Evolutionary conservation across 2,329 filamentous ascomycete species (phyloP).

Genomic region (Fusarium domesticum): DNA sequence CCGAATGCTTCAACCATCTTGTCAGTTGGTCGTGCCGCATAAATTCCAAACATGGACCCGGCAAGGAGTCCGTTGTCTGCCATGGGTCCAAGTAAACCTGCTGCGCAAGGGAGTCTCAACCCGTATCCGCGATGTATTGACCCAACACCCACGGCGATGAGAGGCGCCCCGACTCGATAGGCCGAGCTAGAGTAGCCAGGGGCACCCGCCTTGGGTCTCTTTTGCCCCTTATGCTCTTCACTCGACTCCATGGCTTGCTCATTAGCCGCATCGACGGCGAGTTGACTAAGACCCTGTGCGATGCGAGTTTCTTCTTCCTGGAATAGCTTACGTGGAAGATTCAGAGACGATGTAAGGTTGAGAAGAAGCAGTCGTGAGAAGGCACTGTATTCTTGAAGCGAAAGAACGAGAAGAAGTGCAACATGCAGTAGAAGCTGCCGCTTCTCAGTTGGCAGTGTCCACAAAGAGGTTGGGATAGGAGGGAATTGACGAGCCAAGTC

Average conservation of each 20-base stretch:
- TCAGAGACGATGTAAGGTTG: slow-evolving; percentile 66
- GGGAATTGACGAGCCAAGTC: slow-evolving; percentile 51
- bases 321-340: slow-evolving; percentile 62
- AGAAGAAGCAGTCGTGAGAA: slow-evolving; percentile 71
- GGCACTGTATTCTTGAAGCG: slow-evolving; percentile 72
- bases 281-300: slow-evolving; percentile 69
- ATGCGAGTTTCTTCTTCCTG: slow-evolving; percentile 72
- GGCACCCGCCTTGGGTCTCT: slow-evolving; percentile 69
- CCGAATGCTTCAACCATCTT: slow-evolving; percentile 88
- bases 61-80: slow-evolving; percentile 77
- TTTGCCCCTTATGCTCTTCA: slow-evolving; percentile 46
- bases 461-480: slow-evolving; percentile 59
- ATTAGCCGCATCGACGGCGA: slow-evolving; percentile 52
- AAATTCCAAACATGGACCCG: slow-evolving; percentile 88
- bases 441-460: slow-evolving; percentile 57
- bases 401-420: slow-evolving; percentile 68
- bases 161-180: slow-evolving; percentile 69
- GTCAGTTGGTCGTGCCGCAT: slow-evolving; percentile 75
- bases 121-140: slow-evolving; percentile 74
- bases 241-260: slow-evolving; percentile 27
- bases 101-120: slow-evolving; percentile 69
- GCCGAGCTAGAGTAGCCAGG: slow-evolving; percentile 41
- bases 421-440: slow-evolving; percentile 68
- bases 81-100: slow-evolving; percentile 74
- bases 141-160: slow-evolving; percentile 77